Conservation (phyloP, 345 rosid species). For the Erucastrum elatum region DNA sequence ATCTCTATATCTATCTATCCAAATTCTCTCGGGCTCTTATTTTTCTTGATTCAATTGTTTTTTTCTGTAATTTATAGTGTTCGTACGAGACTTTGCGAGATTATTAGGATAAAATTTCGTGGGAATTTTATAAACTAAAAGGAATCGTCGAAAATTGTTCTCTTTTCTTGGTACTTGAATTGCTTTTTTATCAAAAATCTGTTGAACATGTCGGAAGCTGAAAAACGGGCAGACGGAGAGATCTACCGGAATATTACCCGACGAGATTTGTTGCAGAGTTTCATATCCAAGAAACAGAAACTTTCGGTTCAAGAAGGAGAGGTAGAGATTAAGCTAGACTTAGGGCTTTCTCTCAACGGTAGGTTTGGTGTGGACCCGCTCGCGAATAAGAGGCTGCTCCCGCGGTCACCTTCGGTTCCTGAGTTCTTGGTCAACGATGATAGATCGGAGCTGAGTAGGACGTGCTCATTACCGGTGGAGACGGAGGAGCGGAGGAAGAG, state of each 20-base stretch:
- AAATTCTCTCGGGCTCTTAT: constrained; percentile 17
- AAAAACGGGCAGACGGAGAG: constrained; percentile 29
- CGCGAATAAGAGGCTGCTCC: constrained; percentile 48
- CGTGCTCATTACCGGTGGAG: constrained; percentile 63
- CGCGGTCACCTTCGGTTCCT: constrained; percentile 40
- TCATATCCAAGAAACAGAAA: constrained; percentile 36
- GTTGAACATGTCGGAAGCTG: constrained; percentile 39
- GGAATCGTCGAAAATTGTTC: constrained; percentile 33
- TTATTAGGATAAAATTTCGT: not conserved
- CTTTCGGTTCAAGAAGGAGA: constrained; percentile 38
- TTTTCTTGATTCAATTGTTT: not conserved
- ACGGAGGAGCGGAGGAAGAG: constrained; percentile 76
- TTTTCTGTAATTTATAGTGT: not conserved
- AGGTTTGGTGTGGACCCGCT: constrained; percentile 78
- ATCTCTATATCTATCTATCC: not conserved
- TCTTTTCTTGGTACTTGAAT: constrained; percentile 20
- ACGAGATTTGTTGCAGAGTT: constrained; percentile 47
- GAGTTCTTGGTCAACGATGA: constrained; percentile 49
- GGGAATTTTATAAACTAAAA: constrained; percentile 11
- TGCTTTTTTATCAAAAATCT: constrained; percentile 14
- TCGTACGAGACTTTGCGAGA: not conserved
- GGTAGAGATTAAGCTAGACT: constrained; percentile 65
- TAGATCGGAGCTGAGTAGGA: constrained; percentile 49
- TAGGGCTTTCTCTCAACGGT: constrained; percentile 79
- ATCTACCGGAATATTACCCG: not conserved